These are phyloP conservation scores for Vachellia pachyceras DNA, from an alignment of 306 rosid species.

Conservation along the genomic window DNA sequence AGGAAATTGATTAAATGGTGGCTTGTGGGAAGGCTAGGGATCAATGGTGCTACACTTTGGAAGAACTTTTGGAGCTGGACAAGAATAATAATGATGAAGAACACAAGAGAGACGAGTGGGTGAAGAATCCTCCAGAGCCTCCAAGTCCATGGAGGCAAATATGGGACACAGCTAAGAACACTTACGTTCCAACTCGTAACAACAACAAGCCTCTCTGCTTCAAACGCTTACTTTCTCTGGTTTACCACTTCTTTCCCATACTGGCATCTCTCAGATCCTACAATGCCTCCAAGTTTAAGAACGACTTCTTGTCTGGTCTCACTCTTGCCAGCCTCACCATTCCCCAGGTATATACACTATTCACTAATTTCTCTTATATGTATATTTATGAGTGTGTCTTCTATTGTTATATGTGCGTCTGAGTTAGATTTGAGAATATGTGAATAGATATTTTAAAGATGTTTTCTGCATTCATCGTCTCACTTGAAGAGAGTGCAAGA, in stretches of 20 bases:
- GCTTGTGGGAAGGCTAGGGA: neutral
- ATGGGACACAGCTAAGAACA: conserved; percentile 35
- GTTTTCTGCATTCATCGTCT: too few relatives aligned
- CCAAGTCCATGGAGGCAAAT: conserved; percentile 54
- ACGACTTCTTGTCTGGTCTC: conserved; percentile 70
- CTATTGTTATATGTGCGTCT: too few relatives aligned
- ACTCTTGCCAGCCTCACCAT: conserved; percentile 77
- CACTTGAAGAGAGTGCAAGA: too few relatives aligned
- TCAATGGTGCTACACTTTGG: neutral
- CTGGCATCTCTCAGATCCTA: conserved; percentile 56
- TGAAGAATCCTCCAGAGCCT: conserved; percentile 64
- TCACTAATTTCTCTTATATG: too few relatives aligned
- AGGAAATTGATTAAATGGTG: conserved; percentile 4
- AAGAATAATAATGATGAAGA: conserved; percentile 20
- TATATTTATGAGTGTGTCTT: too few relatives aligned
- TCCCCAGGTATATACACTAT: conserved; percentile 61
- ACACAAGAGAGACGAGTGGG: conserved; percentile 54
- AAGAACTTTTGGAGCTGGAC: conserved; percentile 42
- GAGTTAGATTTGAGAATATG: too few relatives aligned
- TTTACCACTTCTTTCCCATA: conserved; percentile 52
- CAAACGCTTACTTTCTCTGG: conserved; percentile 22
- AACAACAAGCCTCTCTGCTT: neutral
- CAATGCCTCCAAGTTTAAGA: conserved; percentile 44
- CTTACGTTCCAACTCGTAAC: conserved; percentile 24
- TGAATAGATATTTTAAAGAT: too few relatives aligned